phyloP scores from a whole-genome alignment of 202 grass and related monocot species.

The Schoenoplectus tabernaemontani region DNA sequence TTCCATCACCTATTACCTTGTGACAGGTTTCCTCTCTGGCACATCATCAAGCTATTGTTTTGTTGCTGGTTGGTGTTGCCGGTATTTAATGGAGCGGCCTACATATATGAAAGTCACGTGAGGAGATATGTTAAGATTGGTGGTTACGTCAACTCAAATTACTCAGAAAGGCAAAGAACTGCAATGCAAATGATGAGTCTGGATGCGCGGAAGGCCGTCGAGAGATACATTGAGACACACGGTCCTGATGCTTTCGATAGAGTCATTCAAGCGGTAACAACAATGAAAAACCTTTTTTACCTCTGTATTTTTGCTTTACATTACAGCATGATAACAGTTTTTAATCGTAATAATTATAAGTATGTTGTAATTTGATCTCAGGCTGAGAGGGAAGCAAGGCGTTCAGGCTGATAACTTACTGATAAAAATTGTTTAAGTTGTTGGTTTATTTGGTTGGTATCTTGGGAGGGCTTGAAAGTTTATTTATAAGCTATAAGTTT shows the following conservation, averaged over 20 bases:
- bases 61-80: constrained; percentile 95
- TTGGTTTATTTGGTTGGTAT: neutral
- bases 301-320: neutral
- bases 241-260: constrained; percentile 68
- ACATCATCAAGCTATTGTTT: constrained; percentile 84
- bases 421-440: neutral
- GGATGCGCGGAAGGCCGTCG: constrained; percentile 71
- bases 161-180: constrained; percentile 59
- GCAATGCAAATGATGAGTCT: constrained; percentile 91
- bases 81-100: constrained; percentile 89
- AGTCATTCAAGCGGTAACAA: constrained; percentile 64
- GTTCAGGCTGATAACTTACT: constrained; percentile 27
- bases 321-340: neutral
- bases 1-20: neutral
- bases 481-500: neutral
- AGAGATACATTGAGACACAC: constrained; percentile 59
- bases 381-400: constrained; percentile 53
- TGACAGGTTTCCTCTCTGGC: constrained; percentile 79
- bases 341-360: neutral
- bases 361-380: constrained; percentile 23
- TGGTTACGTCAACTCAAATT: constrained; percentile 44
- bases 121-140: constrained; percentile 81
- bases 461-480: neutral
- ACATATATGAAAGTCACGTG: constrained; percentile 75
- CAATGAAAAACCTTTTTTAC: neutral